Evolutionary conservation across 2,329 filamentous ascomycete genomes (phyloP).

Genomic region (Aspergillus pseudoviridinutans): DNA sequence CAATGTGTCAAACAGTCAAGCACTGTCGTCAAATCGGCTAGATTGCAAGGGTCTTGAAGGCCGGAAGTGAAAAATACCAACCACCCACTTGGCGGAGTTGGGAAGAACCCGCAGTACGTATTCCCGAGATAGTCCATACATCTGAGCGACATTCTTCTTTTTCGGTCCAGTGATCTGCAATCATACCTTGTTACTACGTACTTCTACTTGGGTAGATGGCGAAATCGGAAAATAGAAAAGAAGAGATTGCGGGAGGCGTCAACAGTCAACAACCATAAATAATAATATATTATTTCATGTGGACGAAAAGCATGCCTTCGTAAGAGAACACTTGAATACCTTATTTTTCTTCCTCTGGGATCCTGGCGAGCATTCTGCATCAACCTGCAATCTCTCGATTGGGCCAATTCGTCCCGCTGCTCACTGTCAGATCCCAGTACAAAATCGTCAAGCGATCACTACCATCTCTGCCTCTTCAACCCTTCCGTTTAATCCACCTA

Average conservation of each 20-base stretch:
- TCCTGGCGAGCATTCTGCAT: not conserved
- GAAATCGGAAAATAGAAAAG: not conserved
- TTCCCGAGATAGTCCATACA: constrained; percentile 3
- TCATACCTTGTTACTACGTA: not conserved
- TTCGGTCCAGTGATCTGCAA: constrained; percentile 15
- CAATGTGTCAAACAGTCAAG: not conserved
- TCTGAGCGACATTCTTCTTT: constrained; percentile 11
- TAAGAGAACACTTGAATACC: not conserved
- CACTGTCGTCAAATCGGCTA: not conserved
- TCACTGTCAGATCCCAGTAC: no score
- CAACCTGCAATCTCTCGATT: not conserved
- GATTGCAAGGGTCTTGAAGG: not conserved
- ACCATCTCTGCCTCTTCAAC: not conserved
- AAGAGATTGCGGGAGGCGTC: not conserved
- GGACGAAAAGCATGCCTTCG: not conserved
- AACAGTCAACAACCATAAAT: not conserved
- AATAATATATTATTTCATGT: not conserved
- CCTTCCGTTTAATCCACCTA: not conserved
- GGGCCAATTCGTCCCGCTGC: not conserved
- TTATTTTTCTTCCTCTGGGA: not conserved
- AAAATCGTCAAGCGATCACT: not conserved
- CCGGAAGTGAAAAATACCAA: constrained; percentile 12
- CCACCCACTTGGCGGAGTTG: constrained; percentile 1
- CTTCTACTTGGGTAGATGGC: not conserved
- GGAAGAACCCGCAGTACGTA: not conserved